phyloP scores from a whole-genome alignment of 345 rosid genomes.

The Salix koriyanagi region DNA sequence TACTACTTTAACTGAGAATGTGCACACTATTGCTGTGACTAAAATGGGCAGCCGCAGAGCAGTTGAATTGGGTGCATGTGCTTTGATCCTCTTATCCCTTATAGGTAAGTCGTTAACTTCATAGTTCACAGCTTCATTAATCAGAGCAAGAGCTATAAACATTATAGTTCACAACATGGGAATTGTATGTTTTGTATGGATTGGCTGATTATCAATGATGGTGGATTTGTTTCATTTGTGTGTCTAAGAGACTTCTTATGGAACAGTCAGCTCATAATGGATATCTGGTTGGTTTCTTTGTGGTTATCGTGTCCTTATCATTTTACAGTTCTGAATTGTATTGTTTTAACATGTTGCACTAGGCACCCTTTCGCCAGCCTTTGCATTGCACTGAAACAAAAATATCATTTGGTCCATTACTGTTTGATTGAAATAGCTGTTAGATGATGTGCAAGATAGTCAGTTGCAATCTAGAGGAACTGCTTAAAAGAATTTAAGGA shows the following conservation, averaged over 20 bases:
- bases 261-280: not conserved
- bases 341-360: not conserved
- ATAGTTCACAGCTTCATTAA: not conserved
- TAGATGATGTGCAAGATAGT: not conserved
- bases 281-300: not conserved
- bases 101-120: constrained; percentile 54
- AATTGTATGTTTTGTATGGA: not conserved
- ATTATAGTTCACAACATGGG: not conserved
- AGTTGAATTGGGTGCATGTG: constrained; percentile 77
- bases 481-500: not conserved
- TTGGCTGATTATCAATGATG: not conserved
- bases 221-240: not conserved
- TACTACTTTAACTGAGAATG: constrained; percentile 88
- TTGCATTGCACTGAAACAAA: not conserved
- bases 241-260: not conserved
- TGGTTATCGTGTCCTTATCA: not conserved
- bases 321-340: not conserved
- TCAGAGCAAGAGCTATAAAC: not conserved
- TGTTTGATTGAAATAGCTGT: not conserved
- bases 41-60: constrained; percentile 99
- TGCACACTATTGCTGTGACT: constrained; percentile 95
- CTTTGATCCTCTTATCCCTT: constrained; percentile 70
- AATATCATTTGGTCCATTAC: not conserved
- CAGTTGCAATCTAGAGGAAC: not conserved
- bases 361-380: not conserved